phyloP scores from a whole-genome alignment of 225 moss, liverwort and hornwort genomes.

The Bryum argenteum region DNA sequence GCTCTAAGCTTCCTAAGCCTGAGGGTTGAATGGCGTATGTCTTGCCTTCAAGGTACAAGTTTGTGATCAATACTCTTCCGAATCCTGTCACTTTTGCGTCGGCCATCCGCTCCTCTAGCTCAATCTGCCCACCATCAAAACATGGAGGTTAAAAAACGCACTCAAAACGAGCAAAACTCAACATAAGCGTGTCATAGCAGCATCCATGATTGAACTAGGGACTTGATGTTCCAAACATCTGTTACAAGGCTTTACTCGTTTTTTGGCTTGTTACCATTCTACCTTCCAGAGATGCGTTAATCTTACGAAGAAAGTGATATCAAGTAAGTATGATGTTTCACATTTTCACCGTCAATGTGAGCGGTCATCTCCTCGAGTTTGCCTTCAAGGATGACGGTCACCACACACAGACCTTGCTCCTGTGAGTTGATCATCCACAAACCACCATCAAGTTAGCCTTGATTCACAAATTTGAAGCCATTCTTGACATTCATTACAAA shows the following conservation, averaged over 20 bases:
- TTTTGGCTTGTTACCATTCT: too few species aligned
- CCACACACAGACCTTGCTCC: constrained; percentile 89
- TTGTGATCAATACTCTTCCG: constrained; percentile 70
- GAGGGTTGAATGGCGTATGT: constrained; percentile 92
- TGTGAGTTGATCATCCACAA: constrained; percentile 28
- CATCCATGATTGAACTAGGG: too few species aligned
- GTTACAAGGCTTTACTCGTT: too few species aligned
- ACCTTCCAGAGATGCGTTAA: too few species aligned
- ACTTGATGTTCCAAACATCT: too few species aligned
- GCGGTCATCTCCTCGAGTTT: constrained; percentile 67
- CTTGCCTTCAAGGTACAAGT: constrained; percentile 82
- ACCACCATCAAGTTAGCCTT: not conserved
- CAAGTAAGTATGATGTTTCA: constrained; percentile 11
- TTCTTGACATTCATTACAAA: not conserved
- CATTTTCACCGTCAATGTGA: constrained; percentile 77
- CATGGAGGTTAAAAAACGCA: too few species aligned
- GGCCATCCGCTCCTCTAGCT: constrained; percentile 88
- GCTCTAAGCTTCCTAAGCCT: constrained; percentile 91
- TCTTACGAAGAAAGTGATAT: too few species aligned
- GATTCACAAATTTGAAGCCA: not conserved
- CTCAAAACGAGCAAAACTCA: too few species aligned
- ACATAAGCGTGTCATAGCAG: too few species aligned
- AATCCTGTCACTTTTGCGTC: constrained; percentile 77
- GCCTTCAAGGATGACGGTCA: constrained; percentile 86
- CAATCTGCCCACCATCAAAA: constrained; percentile 47